Percentiles rank a stretch among this genome's conserved stretches.
These are phyloP conservation scores for Aspergillus olivimuriae DNA, from an alignment of 495 filamentous ascomycete genomes.

Conservation along the genomic window DNA sequence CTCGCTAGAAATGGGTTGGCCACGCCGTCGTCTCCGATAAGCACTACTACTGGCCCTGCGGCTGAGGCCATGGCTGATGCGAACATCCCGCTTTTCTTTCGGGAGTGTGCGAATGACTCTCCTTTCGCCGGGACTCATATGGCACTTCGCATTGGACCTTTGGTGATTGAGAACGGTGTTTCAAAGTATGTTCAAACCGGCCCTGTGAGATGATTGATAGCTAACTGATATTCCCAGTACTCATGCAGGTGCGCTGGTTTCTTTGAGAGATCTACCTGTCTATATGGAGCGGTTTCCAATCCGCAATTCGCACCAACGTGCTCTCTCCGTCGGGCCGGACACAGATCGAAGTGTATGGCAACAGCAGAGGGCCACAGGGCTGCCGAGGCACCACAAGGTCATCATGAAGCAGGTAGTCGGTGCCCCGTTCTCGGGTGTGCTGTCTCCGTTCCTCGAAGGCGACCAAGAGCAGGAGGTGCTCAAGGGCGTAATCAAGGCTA, in stretches of 20 bases:
- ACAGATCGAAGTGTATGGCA: constrained; percentile 3
- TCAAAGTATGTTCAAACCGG: no score
- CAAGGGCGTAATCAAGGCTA: constrained; percentile 9
- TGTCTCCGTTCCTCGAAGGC: neutral
- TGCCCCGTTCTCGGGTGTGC: constrained; percentile 22
- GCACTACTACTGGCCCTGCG: no score
- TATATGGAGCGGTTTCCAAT: neutral
- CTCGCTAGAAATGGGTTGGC: no score
- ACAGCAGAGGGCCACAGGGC: constrained; percentile 7
- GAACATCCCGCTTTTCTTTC: neutral
- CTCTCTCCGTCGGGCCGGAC: neutral
- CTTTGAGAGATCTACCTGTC: neutral
- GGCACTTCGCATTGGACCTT: neutral
- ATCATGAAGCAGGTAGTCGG: constrained; percentile 39
- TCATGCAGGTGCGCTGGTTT: neutral
- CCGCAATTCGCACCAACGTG: neutral
- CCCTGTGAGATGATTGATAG: no score
- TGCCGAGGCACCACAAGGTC: constrained; percentile 26
- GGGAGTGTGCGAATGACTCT: neutral
- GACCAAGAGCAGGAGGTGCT: constrained; percentile 20
- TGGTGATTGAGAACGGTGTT: neutral
- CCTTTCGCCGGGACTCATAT: neutral
- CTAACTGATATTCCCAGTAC: neutral
- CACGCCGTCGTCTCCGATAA: no score
- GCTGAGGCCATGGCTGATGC: neutral